phyloP scores from a whole-genome alignment of 352 stramenopile genomes.

The Phytophthora tubulina region DNA sequence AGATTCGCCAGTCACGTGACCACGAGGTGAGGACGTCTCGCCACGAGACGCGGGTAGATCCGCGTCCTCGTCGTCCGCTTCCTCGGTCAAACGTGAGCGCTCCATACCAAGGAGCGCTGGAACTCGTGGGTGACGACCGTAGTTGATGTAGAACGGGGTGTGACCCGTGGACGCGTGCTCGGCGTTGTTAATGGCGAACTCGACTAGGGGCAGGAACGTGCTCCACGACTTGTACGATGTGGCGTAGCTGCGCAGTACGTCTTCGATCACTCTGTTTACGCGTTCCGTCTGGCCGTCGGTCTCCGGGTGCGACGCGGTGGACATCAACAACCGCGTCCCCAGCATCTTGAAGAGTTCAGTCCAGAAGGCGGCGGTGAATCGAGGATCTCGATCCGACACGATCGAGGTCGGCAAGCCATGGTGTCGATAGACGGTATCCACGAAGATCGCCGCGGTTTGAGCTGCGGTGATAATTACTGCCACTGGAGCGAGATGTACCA shows the following conservation, averaged over 20 bases:
- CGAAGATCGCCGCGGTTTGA: neutral
- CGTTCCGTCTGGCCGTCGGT: slow-evolving; percentile 48
- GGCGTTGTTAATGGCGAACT: too few relatives aligned
- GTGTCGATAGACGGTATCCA: slow-evolving; percentile 11
- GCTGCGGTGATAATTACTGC: neutral
- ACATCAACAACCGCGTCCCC: neutral
- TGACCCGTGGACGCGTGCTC: too few relatives aligned
- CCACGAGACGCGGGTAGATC: too few relatives aligned
- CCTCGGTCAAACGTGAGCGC: too few relatives aligned
- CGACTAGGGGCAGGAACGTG: too few relatives aligned
- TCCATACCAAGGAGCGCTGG: too few relatives aligned
- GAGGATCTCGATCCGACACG: slow-evolving; percentile 26
- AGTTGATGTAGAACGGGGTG: too few relatives aligned
- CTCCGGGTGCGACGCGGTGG: slow-evolving; percentile 3
- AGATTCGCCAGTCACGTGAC: too few relatives aligned
- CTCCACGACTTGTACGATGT: neutral
- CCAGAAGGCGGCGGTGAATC: slow-evolving; percentile 30
- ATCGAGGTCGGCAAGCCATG: slow-evolving; percentile 15
- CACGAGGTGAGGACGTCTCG: too few relatives aligned
- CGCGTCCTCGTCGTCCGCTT: too few relatives aligned
- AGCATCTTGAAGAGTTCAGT: slow-evolving; percentile 1
- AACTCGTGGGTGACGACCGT: too few relatives aligned
- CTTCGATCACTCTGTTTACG: slow-evolving; percentile 19
- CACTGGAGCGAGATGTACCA: neutral
- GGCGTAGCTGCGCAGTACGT: slow-evolving; percentile 35